Conservation (phyloP, 1,139 yeast genomes). For the Lodderomyces metapsilosis region DNA sequence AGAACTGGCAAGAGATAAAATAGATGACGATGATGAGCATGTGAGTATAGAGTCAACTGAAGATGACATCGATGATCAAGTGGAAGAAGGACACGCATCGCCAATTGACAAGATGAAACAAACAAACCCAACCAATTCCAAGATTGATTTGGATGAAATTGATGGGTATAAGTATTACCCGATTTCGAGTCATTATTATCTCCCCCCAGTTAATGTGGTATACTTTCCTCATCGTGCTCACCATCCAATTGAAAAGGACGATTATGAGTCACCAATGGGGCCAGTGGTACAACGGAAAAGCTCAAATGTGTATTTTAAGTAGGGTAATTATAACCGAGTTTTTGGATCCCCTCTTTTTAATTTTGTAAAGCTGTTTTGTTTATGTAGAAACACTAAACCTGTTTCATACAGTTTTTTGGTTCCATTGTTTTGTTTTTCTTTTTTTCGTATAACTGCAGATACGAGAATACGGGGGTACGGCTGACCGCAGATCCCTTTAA, state of each 20-base stretch:
- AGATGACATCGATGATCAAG: constrained; percentile 8
- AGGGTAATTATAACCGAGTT: constrained; percentile 5
- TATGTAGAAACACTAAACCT: too few relatives aligned
- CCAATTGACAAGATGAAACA: constrained; percentile 6
- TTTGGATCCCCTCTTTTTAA: too few relatives aligned
- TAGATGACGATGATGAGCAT: constrained; percentile 12
- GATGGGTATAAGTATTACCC: constrained; percentile 54
- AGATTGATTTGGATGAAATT: constrained; percentile 17
- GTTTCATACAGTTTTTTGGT: too few relatives aligned
- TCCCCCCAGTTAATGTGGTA: constrained; percentile 60
- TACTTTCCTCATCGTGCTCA: constrained; percentile 62
- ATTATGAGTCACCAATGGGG: constrained; percentile 3
- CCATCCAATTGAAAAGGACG: constrained; percentile 27
- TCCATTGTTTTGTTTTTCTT: neutral
- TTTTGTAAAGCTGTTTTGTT: too few relatives aligned
- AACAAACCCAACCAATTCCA: constrained; percentile 6
- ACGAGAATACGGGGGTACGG: neutral
- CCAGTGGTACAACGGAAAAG: constrained; percentile 20
- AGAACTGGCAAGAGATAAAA: constrained; percentile 9
- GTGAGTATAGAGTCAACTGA: constrained; percentile 6
- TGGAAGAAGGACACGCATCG: constrained; percentile 8
- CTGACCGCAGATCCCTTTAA: neutral
- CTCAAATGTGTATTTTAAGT: constrained; percentile 33
- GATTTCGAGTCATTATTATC: constrained; percentile 52
- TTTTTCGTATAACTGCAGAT: constrained; percentile 1